Conservation (phyloP, 2,329 filamentous ascomycete genomes). For the Amauroascus verrucosus region DNA sequence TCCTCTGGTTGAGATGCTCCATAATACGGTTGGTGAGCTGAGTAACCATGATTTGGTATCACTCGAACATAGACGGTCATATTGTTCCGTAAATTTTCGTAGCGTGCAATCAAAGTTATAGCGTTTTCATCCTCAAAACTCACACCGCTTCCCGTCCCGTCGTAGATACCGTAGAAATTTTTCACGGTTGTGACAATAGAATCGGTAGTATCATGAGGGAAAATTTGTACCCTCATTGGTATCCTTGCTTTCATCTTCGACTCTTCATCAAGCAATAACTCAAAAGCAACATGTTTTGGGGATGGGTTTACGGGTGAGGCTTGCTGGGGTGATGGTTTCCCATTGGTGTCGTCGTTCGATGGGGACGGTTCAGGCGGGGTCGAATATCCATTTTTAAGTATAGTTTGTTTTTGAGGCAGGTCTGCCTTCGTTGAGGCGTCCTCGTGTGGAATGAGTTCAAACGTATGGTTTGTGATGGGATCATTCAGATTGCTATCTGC, state of each 20-base stretch:
- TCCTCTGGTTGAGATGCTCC: slow-evolving; percentile 41
- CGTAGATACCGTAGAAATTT: slow-evolving; percentile 96
- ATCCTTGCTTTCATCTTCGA: slow-evolving; percentile 51
- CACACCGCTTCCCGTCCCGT: slow-evolving; percentile 67
- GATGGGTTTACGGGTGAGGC: slow-evolving; percentile 30
- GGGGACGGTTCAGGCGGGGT: slow-evolving; percentile 26
- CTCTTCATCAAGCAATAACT: slow-evolving; percentile 50
- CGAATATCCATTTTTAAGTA: slow-evolving; percentile 28
- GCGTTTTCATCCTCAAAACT: slow-evolving; percentile 89
- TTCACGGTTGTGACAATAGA: slow-evolving; percentile 97
- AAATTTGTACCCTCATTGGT: slow-evolving; percentile 69
- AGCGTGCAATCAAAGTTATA: slow-evolving; percentile 85
- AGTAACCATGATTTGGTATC: slow-evolving; percentile 50
- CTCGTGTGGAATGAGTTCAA: slow-evolving; percentile 21
- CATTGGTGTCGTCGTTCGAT: slow-evolving; percentile 22
- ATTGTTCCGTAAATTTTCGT: slow-evolving; percentile 87
- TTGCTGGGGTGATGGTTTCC: slow-evolving; percentile 24
- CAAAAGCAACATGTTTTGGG: slow-evolving; percentile 54
- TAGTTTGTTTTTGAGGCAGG: slow-evolving; percentile 26
- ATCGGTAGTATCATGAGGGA: slow-evolving; percentile 89
- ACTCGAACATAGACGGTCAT: slow-evolving; percentile 91
- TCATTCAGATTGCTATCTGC: not conserved
- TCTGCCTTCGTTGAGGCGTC: slow-evolving; percentile 21
- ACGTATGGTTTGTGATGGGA: slow-evolving; percentile 20
- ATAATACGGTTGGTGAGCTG: slow-evolving; percentile 37